Evolutionary conservation across 1,284 basidiomycete species (phyloP), one percentile per base, ranked within the genome.

Genomic region (Sanghuangporus baumii): DNA sequence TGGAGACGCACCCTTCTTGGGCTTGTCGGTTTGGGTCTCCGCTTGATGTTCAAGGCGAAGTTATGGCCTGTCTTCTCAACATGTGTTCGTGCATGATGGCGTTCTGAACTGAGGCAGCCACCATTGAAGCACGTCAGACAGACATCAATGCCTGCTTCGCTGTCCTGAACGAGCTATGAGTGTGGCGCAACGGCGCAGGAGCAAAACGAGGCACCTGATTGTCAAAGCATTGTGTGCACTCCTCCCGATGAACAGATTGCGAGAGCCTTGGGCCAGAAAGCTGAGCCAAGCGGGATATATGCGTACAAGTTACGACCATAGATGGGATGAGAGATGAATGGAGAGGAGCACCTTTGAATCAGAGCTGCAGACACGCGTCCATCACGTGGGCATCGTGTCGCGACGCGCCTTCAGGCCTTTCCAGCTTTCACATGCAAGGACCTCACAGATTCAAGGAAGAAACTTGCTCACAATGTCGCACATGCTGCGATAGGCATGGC

Each of bases 151-250:
- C 96, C 96, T 12, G 80, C 75, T 0, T 85, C 80, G 14, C 77
- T 76, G 71, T 95, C 93, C 88, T 94, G 69, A 61, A 36, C 59
- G 67, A 14, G 8, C 14, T 18, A 14, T 18, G 37, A 43, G 26
- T 56, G 59, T 58, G 52, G 34, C 34, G 38, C n/a, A 64, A 34
- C 23, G 31, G 36, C 26, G 55, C 20, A 48, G 51, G 18, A 37
- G 47, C 18, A 60, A 55, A 62, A 55, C 23, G 64, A 68, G 78
- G 55, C 71, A 91, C 94, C 82, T 96, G 93, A 70, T 86, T 87
- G 74, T 98, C 96, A 73, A 98, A 99, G 74, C 96, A 99, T 65
- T 96, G 93, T 0, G 96, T 97, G 70, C 94, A 96, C 73, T 96
- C 93, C 72, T 95, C 93, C 9, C 91, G 79, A 69, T 95, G 88